Conservation (phyloP, 805 yeast species). For the Cyberlindnera amylophila region DNA sequence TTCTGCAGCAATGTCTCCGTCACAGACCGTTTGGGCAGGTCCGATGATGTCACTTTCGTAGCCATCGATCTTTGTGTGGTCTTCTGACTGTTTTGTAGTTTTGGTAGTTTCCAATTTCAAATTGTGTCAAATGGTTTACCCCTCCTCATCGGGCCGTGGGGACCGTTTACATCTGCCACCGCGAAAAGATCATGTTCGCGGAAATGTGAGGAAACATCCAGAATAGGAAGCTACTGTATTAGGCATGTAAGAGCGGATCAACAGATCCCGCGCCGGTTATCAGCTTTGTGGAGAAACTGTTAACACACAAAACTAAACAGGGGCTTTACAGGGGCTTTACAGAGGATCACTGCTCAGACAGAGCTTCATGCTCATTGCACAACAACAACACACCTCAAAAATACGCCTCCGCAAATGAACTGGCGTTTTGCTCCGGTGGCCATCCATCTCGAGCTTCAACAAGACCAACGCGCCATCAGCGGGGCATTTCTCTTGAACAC, state of each 20-base stretch:
- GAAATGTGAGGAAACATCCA: background rate
- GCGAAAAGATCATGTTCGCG: background rate
- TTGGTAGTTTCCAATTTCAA: too few species aligned
- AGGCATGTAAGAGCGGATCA: background rate
- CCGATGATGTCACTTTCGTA: background rate
- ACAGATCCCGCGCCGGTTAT: background rate
- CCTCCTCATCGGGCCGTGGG: too few species aligned
- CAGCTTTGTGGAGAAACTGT: background rate
- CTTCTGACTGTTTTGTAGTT: too few species aligned
- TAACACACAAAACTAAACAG: background rate
- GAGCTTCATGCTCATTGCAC: too few species aligned
- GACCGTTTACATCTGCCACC: too few species aligned
- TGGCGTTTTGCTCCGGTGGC: slow-evolving; percentile 27
- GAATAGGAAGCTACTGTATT: background rate
- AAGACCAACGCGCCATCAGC: slow-evolving; percentile 19
- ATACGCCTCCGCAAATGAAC: slow-evolving; percentile 3
- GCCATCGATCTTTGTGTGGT: too few species aligned
- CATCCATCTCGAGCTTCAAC: slow-evolving; percentile 19
- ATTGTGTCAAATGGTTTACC: too few species aligned
- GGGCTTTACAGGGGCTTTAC: too few species aligned
- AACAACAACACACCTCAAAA: too few species aligned
- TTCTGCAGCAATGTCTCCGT: slow-evolving; percentile 4
- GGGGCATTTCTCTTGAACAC: slow-evolving; percentile 22
- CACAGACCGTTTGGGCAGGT: background rate
- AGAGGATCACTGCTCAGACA: too few species aligned